Conservation (phyloP, 2,329 filamentous ascomycete genomes). For the Ophiostoma perfectum region DNA sequence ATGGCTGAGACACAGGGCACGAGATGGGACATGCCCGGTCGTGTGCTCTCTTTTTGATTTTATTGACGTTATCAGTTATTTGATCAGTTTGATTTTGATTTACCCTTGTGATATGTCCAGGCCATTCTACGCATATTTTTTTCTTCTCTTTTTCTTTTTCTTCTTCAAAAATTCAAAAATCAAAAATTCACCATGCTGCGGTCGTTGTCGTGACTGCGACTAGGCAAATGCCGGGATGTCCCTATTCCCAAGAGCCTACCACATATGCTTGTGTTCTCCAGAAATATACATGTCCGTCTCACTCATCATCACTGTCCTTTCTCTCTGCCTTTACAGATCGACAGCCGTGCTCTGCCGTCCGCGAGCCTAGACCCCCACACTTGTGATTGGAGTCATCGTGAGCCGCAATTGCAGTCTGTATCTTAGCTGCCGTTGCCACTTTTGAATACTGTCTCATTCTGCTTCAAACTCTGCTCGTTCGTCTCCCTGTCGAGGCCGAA, state of each 20-base stretch:
- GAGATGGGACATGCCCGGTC: neutral
- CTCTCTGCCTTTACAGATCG: conserved; percentile 16
- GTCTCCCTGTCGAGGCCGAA: neutral
- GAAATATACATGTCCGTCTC: neutral
- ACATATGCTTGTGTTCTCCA: neutral
- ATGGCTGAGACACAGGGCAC: neutral
- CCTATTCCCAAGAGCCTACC: neutral
- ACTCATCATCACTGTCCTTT: conserved; percentile 1
- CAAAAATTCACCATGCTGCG: too few species aligned
- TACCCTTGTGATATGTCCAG: too few species aligned
- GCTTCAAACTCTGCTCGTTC: too few species aligned
- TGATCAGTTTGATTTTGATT: too few species aligned
- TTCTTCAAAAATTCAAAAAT: too few species aligned
- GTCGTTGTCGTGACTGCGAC: too few species aligned
- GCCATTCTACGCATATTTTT: too few species aligned
- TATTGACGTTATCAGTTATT: too few species aligned
- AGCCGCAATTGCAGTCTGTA: conserved; percentile 11
- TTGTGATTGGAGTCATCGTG: conserved; percentile 12
- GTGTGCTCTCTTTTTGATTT: neutral
- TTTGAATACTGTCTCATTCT: neutral
- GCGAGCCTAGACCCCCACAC: conserved; percentile 14
- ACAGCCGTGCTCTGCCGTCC: conserved; percentile 15
- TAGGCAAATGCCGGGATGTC: too few species aligned
- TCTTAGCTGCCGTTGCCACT: neutral
- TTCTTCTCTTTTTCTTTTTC: too few species aligned